These are phyloP conservation scores for Cystobasidium slooffiae DNA, from an alignment of 1,284 basidiomycete genomes.

Conservation along the genomic window DNA sequence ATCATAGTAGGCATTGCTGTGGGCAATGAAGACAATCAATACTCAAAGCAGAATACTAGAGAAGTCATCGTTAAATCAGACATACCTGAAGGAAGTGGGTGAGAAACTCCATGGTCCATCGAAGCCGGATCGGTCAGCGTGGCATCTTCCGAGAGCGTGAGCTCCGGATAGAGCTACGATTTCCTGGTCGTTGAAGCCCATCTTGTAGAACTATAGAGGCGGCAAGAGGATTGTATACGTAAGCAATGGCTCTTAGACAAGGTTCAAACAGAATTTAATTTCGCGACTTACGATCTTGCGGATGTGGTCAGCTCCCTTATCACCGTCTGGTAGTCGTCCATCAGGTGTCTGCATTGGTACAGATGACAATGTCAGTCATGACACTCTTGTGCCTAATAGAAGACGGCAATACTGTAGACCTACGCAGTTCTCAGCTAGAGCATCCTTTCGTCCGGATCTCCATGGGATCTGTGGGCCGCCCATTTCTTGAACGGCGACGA, in stretches of 20 bases:
- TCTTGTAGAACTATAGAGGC: conserved; percentile 67
- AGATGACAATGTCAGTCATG: conserved; percentile 59
- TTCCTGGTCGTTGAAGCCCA: conserved; percentile 63
- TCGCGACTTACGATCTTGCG: conserved; percentile 51
- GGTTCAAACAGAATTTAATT: neutral
- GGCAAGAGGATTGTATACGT: neutral
- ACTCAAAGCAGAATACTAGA: conserved; percentile 7
- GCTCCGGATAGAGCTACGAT: conserved; percentile 65
- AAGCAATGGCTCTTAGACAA: neutral
- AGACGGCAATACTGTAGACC: neutral
- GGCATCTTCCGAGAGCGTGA: conserved; percentile 62
- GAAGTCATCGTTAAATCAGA: neutral
- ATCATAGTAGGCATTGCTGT: conserved; percentile 90
- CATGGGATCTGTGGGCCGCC: conserved; percentile 81
- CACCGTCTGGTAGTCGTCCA: conserved; percentile 93
- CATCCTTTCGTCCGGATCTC: conserved; percentile 71
- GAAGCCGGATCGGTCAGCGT: conserved; percentile 61
- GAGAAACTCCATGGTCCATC: conserved; percentile 91
- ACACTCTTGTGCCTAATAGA: conserved; percentile 63
- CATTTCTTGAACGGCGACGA: conserved; percentile 77
- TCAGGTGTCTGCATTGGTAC: conserved; percentile 65
- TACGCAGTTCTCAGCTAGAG: conserved; percentile 5
- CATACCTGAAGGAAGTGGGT: conserved; percentile 55
- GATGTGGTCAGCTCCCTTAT: conserved; percentile 82
- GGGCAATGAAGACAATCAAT: conserved; percentile 61